These are phyloP conservation scores for Exophiala spinifera DNA, from an alignment of 2,329 filamentous ascomycete species.

Conservation along the genomic window DNA sequence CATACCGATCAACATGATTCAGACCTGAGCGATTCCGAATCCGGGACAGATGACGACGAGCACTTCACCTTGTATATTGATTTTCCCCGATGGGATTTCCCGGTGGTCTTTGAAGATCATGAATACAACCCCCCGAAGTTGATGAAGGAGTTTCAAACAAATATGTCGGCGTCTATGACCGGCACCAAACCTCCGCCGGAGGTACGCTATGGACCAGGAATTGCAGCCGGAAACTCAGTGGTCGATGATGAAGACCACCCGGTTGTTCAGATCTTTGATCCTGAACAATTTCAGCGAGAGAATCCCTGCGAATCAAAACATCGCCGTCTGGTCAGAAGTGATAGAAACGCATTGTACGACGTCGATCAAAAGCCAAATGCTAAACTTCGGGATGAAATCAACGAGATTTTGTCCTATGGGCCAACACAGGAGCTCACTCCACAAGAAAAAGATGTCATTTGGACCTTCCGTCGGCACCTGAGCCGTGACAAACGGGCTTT, in stretches of 20 bases:
- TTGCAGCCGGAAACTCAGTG: slow-evolving; percentile 62
- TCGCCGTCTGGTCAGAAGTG: slow-evolving; percentile 82
- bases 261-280: slow-evolving; percentile 85
- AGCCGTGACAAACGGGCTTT: slow-evolving; percentile 87
- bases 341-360: slow-evolving; percentile 89
- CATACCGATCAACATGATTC: slow-evolving; percentile 40
- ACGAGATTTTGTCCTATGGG: slow-evolving; percentile 85
- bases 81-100: slow-evolving; percentile 90
- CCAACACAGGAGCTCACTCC: slow-evolving; percentile 83
- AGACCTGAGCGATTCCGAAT: slow-evolving; percentile 35
- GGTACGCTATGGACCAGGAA: slow-evolving; percentile 85
- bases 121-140: slow-evolving; percentile 85
- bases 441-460: slow-evolving; percentile 92
- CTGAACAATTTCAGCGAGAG: slow-evolving; percentile 81
- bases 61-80: slow-evolving; percentile 86
- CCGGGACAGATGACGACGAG: slow-evolving; percentile 52
- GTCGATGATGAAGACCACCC: slow-evolving; percentile 49
- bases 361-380: slow-evolving; percentile 94
- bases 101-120: slow-evolving; percentile 89
- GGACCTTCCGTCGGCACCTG: slow-evolving; percentile 95
- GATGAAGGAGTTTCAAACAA: slow-evolving; percentile 66
- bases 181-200: slow-evolving; percentile 78
- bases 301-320: slow-evolving; percentile 97
- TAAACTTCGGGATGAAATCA: slow-evolving; percentile 90
- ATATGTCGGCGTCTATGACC: slow-evolving; percentile 63